Evolutionary conservation across 164 flowering plant genomes (phyloP).

Genomic region (Akebia trifoliata): DNA sequence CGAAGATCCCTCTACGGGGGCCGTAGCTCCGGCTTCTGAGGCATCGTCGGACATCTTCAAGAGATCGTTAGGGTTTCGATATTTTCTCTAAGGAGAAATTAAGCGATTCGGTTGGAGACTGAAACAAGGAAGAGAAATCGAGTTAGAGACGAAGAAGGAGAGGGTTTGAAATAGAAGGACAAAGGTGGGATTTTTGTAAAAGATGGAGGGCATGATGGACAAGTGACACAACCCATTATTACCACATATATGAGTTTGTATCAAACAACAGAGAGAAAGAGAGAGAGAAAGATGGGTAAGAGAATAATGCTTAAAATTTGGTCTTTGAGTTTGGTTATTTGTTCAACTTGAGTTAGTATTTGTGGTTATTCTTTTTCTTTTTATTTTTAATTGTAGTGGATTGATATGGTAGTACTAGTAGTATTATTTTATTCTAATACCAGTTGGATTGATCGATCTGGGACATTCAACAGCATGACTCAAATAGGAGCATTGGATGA

Average conservation of each 20-base stretch:
- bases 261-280: constrained; percentile 1
- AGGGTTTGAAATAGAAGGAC: neutral
- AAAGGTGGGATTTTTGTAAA: neutral
- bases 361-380: too few species aligned
- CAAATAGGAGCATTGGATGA: too few species aligned
- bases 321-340: too few species aligned
- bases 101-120: constrained; percentile 24
- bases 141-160: neutral
- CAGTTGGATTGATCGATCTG: too few species aligned
- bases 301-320: neutral
- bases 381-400: too few species aligned
- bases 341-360: too few species aligned
- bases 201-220: constrained; percentile 1
- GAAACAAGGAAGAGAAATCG: neutral
- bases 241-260: neutral
- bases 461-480: too few species aligned
- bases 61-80: constrained; percentile 14
- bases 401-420: too few species aligned
- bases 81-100: constrained; percentile 12
- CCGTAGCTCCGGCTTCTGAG: neutral
- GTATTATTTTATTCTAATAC: too few species aligned
- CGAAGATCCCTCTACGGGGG: neutral
- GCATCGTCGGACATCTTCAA: constrained; percentile 11
- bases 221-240: neutral
- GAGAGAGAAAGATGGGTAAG: neutral